A percentile compares a stretch with the other conserved stretches of the same genome.
Conservation (phyloP, 345 rosid species). For the Capsella bursapastoris region DNA sequence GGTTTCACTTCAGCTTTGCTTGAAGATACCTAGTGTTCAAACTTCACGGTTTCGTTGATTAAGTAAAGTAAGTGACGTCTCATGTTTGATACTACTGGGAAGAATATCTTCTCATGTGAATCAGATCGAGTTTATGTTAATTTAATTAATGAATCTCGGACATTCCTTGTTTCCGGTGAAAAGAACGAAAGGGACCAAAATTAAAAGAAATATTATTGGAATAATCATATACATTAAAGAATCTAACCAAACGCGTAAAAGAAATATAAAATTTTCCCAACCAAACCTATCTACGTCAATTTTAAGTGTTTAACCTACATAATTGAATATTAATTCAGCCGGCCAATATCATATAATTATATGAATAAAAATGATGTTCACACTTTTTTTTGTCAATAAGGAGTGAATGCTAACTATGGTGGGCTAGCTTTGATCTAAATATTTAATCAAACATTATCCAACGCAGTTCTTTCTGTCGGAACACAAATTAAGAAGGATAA, state of each 20-base stretch:
- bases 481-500: conserved; percentile 3
- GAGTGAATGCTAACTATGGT: conserved; percentile 9
- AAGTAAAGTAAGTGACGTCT: too few species aligned
- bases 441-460: neutral
- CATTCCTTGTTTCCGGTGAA: conserved; percentile 37
- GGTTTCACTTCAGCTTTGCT: neutral
- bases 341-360: neutral
- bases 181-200: conserved; percentile 20
- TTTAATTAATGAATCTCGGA: conserved; percentile 32
- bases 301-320: neutral
- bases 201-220: neutral
- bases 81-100: neutral
- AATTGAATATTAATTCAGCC: neutral
- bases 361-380: conserved; percentile 7
- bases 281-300: conserved; percentile 28
- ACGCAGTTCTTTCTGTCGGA: neutral
- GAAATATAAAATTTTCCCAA: neutral
- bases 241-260: conserved; percentile 32
- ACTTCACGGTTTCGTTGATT: too few species aligned
- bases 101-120: conserved; percentile 36
- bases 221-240: neutral
- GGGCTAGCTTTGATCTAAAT: neutral
- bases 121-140: conserved; percentile 31
- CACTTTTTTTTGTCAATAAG: neutral
- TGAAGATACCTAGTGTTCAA: too few species aligned